Percentiles rank a stretch among this genome's conserved stretches.
These are phyloP conservation scores for Coriolopsis trogii DNA, from an alignment of 1,284 basidiomycete genomes.

Conservation along the genomic window DNA sequence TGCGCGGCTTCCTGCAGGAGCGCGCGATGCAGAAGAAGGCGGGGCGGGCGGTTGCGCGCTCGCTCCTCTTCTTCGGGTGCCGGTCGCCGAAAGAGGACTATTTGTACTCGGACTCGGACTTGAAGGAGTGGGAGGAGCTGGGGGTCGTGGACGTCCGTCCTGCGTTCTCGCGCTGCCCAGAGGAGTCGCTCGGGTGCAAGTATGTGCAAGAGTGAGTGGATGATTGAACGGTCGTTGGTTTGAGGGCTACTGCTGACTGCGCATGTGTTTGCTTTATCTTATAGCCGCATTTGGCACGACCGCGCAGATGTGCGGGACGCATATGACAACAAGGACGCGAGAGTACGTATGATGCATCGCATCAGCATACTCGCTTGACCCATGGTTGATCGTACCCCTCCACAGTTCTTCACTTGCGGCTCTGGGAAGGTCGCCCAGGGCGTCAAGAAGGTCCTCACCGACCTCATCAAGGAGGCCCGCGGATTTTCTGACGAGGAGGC, in stretches of 20 bases:
- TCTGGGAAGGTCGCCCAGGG: conserved; percentile 43
- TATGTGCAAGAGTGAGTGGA: conserved; percentile 53
- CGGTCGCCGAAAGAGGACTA: conserved; percentile 46
- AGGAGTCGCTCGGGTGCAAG: conserved; percentile 45
- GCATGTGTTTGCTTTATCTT: neutral
- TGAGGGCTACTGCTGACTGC: neutral
- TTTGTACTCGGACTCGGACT: conserved; percentile 45
- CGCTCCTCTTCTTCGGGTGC: conserved; percentile 55
- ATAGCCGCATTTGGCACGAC: conserved; percentile 50
- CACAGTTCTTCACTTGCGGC: conserved; percentile 52
- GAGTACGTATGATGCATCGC: conserved; percentile 37
- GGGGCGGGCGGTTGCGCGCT: conserved; percentile 46
- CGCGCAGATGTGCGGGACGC: conserved; percentile 38
- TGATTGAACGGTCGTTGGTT: neutral
- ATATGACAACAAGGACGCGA: conserved; percentile 44
- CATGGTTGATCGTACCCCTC: neutral
- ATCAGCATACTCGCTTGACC: neutral
- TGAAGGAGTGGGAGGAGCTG: conserved; percentile 45
- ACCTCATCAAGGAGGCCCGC: conserved; percentile 38
- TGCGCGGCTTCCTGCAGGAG: conserved; percentile 58
- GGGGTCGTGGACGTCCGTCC: conserved; percentile 53
- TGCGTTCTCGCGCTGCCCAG: conserved; percentile 46
- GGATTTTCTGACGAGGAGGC: conserved; percentile 33
- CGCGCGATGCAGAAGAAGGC: conserved; percentile 49
- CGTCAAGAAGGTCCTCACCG: conserved; percentile 40